A percentile compares a stretch with the other conserved stretches of the same genome.
phyloP scores from a whole-genome alignment of 2,329 filamentous ascomycete genomes.

The Cytospora schulzeri region DNA sequence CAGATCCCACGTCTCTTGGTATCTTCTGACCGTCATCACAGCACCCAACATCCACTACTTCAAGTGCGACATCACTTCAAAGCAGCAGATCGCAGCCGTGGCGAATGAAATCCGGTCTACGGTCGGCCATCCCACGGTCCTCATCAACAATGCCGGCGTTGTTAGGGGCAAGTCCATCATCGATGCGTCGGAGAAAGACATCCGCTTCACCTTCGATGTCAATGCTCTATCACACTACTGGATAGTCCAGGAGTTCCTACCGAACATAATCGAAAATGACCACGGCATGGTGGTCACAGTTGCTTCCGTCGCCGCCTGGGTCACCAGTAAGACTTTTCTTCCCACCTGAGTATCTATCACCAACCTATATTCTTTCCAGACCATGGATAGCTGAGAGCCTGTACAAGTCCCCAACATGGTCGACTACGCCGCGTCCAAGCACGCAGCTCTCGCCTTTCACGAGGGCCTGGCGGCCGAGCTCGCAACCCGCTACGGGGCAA shows the following conservation, averaged over 20 bases:
- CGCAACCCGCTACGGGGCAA: conserved; percentile 61
- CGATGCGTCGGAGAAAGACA: conserved; percentile 55
- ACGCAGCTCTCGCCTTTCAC: conserved; percentile 67
- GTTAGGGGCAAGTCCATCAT: conserved; percentile 64
- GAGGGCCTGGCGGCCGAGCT: conserved; percentile 65
- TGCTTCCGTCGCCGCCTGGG: conserved; percentile 64
- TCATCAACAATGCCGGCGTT: conserved; percentile 74
- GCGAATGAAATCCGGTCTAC: conserved; percentile 55
- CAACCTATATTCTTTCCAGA: background rate
- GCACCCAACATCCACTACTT: conserved; percentile 65
- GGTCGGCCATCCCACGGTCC: conserved; percentile 66
- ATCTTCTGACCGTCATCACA: conserved; percentile 32
- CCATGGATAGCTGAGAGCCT: background rate
- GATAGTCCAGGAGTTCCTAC: conserved; percentile 68
- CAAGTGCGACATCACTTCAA: conserved; percentile 68
- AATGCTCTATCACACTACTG: conserved; percentile 70
- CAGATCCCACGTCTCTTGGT: background rate
- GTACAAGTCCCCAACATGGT: conserved; percentile 59
- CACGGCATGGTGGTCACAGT: conserved; percentile 76
- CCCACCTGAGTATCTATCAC: background rate
- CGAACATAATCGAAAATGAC: conserved; percentile 61
- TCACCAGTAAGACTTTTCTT: conserved; percentile 40
- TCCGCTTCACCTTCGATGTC: conserved; percentile 70
- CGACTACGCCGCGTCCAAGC: conserved; percentile 69
- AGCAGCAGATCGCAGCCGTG: conserved; percentile 52